Evolutionary conservation across 1,284 basidiomycete species (phyloP).

Genomic region (Trametes versicolor): DNA sequence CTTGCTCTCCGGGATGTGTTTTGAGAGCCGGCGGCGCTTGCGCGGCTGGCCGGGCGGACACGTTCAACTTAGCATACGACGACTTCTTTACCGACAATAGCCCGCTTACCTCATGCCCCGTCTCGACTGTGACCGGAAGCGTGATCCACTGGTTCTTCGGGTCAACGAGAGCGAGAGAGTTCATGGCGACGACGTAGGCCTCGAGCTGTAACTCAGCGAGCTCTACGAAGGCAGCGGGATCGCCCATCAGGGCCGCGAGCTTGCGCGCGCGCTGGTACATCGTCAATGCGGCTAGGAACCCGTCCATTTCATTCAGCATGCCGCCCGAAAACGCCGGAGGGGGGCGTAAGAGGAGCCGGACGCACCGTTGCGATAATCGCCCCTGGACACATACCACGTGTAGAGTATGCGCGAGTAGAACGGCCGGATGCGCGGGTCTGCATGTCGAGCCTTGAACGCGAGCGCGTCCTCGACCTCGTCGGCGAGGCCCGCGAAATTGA

Average conservation of each 20-base stretch:
- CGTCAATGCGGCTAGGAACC: constrained; percentile 76
- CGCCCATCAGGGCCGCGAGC: constrained; percentile 66
- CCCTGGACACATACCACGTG: constrained; percentile 89
- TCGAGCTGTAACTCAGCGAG: constrained; percentile 82
- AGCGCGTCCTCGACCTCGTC: constrained; percentile 91
- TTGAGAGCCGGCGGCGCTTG: constrained; percentile 78
- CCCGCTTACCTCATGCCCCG: constrained; percentile 51
- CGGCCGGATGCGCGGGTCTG: constrained; percentile 86
- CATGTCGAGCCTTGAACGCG: constrained; percentile 94
- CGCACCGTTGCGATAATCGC: constrained; percentile 90
- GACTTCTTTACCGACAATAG: constrained; percentile 13
- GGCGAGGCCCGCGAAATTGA: constrained; percentile 89
- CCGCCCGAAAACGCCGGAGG: constrained; percentile 17
- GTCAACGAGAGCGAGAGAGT: constrained; percentile 87
- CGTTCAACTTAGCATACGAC: constrained; percentile 1
- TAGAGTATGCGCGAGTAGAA: constrained; percentile 96
- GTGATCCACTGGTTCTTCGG: constrained; percentile 88
- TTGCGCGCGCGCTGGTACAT: constrained; percentile 96
- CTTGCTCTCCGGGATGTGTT: constrained; percentile 82
- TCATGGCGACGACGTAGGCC: constrained; percentile 89
- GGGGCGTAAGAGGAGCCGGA: constrained; percentile 26
- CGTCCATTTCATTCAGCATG: neutral
- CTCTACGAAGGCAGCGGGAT: constrained; percentile 62
- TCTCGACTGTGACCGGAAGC: constrained; percentile 59
- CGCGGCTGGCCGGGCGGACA: constrained; percentile 51